Conservation (phyloP, 345 rosid species). For the Nephelium lappaceum region DNA sequence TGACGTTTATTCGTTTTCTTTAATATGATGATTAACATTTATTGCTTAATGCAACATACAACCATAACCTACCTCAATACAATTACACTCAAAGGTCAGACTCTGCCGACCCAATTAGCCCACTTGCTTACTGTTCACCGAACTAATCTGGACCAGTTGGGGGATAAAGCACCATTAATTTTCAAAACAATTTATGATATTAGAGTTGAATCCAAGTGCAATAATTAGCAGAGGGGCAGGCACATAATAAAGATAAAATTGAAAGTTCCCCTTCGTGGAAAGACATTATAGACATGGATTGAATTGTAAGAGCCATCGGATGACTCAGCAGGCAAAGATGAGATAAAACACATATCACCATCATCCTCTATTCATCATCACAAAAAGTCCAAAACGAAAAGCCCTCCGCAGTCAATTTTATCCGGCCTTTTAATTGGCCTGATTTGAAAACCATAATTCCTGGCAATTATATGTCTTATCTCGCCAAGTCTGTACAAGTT, state of each 20-base stretch:
- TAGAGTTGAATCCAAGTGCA: too few relatives aligned
- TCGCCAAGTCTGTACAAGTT: background rate
- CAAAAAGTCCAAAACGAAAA: background rate
- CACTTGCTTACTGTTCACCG: too few relatives aligned
- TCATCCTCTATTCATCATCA: background rate
- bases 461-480: background rate
- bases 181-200: too few relatives aligned
- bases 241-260: background rate
- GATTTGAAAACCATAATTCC: background rate
- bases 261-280: background rate
- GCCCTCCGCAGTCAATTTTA: background rate
- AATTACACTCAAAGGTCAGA: background rate
- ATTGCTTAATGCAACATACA: too few relatives aligned
- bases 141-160: too few relatives aligned
- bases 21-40: background rate
- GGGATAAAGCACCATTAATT: too few relatives aligned
- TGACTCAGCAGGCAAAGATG: conserved; percentile 3
- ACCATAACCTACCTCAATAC: background rate
- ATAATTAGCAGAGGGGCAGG: too few relatives aligned
- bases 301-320: background rate
- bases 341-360: background rate
- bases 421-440: background rate
- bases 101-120: background rate
- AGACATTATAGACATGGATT: background rate
- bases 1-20: background rate